Conservation (phyloP, 2,329 filamentous ascomycete species). For the Microsporum audouinii region DNA sequence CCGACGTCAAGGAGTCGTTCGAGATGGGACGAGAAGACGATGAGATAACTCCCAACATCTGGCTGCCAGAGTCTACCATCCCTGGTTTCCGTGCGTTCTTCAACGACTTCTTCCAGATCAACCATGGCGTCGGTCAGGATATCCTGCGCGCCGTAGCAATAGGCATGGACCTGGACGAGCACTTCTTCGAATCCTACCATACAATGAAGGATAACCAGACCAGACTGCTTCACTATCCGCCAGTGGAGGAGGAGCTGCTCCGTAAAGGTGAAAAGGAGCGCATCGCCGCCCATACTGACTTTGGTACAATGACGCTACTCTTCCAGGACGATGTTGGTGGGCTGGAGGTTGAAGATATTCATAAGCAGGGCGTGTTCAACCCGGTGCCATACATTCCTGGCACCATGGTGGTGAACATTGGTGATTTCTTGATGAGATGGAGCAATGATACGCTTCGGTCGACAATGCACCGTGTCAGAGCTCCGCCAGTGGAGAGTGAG, state of each 20-base stretch:
- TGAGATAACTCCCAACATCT: constrained; percentile 38
- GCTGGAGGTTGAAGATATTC: constrained; percentile 40
- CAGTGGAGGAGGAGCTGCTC: constrained; percentile 36
- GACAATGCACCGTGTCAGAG: constrained; percentile 43
- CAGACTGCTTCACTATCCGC: constrained; percentile 49
- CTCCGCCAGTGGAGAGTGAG: constrained; percentile 25
- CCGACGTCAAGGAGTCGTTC: constrained; percentile 41
- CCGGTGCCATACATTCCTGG: constrained; percentile 31
- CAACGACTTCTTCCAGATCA: constrained; percentile 40
- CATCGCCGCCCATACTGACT: constrained; percentile 46
- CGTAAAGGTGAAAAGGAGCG: constrained; percentile 35
- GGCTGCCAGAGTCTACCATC: constrained; percentile 37
- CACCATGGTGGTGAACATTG: constrained; percentile 40
- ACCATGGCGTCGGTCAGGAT: constrained; percentile 33
- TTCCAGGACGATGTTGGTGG: constrained; percentile 45
- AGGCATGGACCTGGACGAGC: constrained; percentile 39
- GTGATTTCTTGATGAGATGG: constrained; percentile 41
- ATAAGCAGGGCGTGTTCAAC: constrained; percentile 30
- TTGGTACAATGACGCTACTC: constrained; percentile 43
- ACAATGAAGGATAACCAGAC: constrained; percentile 48
- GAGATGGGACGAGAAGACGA: constrained; percentile 5
- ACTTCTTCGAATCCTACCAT: constrained; percentile 40
- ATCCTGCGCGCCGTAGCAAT: constrained; percentile 37
- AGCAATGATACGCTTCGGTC: constrained; percentile 43
- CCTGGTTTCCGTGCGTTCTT: constrained; percentile 41